These are phyloP conservation scores for Periconia digitata DNA, from an alignment of 2,329 filamentous ascomycete species.

Conservation along the genomic window DNA sequence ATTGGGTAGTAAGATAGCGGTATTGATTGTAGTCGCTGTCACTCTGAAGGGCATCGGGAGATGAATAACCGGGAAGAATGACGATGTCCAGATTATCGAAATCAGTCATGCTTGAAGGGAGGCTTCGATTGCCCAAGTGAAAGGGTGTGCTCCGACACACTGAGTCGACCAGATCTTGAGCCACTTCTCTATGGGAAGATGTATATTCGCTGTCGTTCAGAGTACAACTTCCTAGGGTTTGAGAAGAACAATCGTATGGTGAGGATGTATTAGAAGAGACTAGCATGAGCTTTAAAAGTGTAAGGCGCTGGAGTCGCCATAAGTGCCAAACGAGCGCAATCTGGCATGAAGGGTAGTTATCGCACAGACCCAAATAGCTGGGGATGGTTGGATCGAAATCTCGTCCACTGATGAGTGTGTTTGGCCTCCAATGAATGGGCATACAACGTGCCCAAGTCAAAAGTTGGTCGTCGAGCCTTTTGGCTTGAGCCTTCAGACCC, in stretches of 20 bases:
- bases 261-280: background rate
- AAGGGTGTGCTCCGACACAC: conserved; percentile 5
- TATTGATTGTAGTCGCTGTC: background rate
- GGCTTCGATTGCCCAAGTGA: conserved; percentile 3
- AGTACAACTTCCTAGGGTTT: background rate
- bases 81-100: background rate
- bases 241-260: too few relatives aligned
- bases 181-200: background rate
- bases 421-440: background rate
- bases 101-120: conserved; percentile 1
- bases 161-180: conserved; percentile 3
- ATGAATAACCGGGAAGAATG: background rate
- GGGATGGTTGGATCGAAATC: background rate
- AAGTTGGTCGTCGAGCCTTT: conserved; percentile 1
- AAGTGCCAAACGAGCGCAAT: conserved; percentile 5
- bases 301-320: conserved; percentile 3
- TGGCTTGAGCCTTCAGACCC: background rate
- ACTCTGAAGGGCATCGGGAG: background rate
- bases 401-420: background rate
- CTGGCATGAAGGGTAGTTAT: conserved; percentile 6
- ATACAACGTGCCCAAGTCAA: conserved; percentile 3
- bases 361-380: background rate
- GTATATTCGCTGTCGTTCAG: background rate
- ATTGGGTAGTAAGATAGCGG: background rate
- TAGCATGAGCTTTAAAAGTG: background rate